Evolutionary conservation across 257 asterid species (phyloP), one percentile per base, ranked within the genome.

Genomic region (Capsicum rhomboideum): DNA sequence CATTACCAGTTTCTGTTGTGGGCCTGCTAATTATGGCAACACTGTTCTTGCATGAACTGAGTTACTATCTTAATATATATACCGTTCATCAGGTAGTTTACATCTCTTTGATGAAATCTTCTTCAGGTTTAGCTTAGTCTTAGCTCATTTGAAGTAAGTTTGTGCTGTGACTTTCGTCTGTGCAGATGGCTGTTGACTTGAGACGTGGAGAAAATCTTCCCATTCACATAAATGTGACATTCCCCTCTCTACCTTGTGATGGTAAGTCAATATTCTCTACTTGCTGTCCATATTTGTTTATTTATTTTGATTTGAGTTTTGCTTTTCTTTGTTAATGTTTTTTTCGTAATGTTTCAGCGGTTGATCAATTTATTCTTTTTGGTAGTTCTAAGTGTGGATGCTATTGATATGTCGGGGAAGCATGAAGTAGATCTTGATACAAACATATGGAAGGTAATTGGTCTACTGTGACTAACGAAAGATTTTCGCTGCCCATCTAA

Each of bases 341-440:
- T 14, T 26, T 50, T 23, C 59, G 4, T 23, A 46, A 23, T 74
- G 80, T 74, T 46, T 49, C 80, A 26, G 80, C 8, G 2, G 59
- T 23, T 74, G 42, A 74, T 74, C 80, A 46, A 16, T 74, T 74
- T 74, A 46, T 74, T 74, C 23, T 74, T 74, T 82, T 78, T 80
- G 91, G 87, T 94, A 95, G 98, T 95, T 88, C 86, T 95, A 83
- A 97, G 99, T 81, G 94, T 97, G 29, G 99, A 97, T 82, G 99
- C 99, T 79, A 93, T 97, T 71, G 99, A 97, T 86, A 92, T 97
- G 96, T 97, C 99, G 3, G 99, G 99, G 86, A 97, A 95, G 91
- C 99, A 97, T 91, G 99, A 97, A 92, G 99, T 95, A 80, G 99
- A 97, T 91, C 99, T 97, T 86, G 98, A 97, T 90, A 97, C 98